Conservation (phyloP, 2,329 filamentous ascomycete species). For the Fonsecaea monophora region DNA sequence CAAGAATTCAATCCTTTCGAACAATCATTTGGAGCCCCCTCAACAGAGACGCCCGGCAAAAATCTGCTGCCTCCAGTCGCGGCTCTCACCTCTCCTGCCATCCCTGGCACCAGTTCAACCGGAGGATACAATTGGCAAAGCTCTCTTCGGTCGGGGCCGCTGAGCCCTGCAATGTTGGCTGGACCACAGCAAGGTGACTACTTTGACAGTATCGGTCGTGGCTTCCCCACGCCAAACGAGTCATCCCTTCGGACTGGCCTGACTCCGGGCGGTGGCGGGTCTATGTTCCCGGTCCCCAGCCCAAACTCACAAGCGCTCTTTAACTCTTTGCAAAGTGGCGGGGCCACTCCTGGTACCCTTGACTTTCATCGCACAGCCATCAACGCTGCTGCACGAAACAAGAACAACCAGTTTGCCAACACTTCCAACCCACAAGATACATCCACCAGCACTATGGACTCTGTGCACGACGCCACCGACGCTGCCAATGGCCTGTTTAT, state of each 20-base stretch:
- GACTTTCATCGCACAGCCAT: constrained; percentile 95
- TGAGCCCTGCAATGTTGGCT: constrained; percentile 97
- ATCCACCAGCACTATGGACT: constrained; percentile 56
- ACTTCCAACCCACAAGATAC: constrained; percentile 53
- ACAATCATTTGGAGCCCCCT: constrained; percentile 79
- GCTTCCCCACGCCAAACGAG: constrained; percentile 95
- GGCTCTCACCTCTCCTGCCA: constrained; percentile 86
- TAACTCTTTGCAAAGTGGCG: constrained; percentile 77
- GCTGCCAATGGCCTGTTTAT: constrained; percentile 93
- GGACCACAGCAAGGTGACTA: constrained; percentile 80
- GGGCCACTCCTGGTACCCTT: constrained; percentile 84
- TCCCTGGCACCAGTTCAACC: constrained; percentile 75
- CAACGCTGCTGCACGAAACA: constrained; percentile 74
- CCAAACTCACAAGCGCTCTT: constrained; percentile 85
- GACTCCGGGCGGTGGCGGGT: constrained; percentile 92
- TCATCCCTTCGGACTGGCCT: constrained; percentile 89
- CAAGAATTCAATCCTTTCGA: constrained; percentile 95
- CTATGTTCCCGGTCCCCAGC: constrained; percentile 93
- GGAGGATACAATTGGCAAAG: constrained; percentile 75
- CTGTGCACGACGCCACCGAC: constrained; percentile 88
- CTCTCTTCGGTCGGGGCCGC: constrained; percentile 85
- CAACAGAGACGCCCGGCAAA: constrained; percentile 80
- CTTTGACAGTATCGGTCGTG: constrained; percentile 81
- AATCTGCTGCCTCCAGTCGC: constrained; percentile 86
- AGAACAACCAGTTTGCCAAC: constrained; percentile 55